These are phyloP conservation scores for Onygena corvina DNA, from an alignment of 2,329 filamentous ascomycete genomes.

Conservation along the genomic window DNA sequence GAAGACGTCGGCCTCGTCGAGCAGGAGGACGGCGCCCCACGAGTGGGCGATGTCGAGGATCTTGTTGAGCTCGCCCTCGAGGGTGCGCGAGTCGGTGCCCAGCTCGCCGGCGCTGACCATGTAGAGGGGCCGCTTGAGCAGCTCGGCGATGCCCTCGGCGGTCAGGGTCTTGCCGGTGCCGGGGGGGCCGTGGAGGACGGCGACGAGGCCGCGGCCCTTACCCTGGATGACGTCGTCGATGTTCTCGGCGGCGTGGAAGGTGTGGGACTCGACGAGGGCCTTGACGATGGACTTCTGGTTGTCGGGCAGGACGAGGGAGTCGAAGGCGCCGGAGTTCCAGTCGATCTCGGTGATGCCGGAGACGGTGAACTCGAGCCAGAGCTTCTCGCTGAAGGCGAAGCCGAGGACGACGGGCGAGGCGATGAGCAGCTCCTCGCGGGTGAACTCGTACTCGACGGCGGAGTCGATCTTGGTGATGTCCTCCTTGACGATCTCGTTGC, in stretches of 20 bases:
- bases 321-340: conserved; percentile 75
- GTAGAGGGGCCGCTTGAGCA: conserved; percentile 70
- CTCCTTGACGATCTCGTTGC: conserved; percentile 43
- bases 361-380: conserved; percentile 80
- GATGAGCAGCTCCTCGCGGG: conserved; percentile 71
- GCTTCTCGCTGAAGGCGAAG: conserved; percentile 76
- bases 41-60: conserved; percentile 76
- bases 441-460: conserved; percentile 46
- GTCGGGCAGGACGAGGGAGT: conserved; percentile 59
- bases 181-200: conserved; percentile 71
- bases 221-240: conserved; percentile 75
- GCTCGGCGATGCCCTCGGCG: conserved; percentile 72
- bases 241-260: conserved; percentile 65
- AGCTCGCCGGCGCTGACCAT: conserved; percentile 73
- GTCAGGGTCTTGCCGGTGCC: conserved; percentile 84
- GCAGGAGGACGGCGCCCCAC: conserved; percentile 73
- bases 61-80: conserved; percentile 68
- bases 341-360: conserved; percentile 66
- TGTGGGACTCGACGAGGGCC: conserved; percentile 72
- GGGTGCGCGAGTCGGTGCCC: conserved; percentile 59
- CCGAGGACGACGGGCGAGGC: conserved; percentile 75
- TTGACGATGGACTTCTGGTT: conserved; percentile 59
- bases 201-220: conserved; percentile 75
- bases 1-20: conserved; percentile 79
- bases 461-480: conserved; percentile 45